Evolutionary conservation across 768 basidiomycete genomes (phyloP).

Genomic region (Psilocybe cubensis): DNA sequence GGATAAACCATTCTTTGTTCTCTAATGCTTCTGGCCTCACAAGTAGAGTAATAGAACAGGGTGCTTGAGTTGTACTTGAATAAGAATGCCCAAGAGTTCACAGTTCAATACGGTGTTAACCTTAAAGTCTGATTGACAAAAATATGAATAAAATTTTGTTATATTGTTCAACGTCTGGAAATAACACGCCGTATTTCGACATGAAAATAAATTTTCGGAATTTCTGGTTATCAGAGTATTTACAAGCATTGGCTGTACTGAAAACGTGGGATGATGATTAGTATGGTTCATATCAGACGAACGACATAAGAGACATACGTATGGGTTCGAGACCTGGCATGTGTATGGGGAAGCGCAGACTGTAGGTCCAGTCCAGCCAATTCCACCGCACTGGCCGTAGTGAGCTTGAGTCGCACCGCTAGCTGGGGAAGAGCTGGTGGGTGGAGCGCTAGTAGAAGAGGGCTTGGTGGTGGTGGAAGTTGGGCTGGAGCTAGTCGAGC

Average conservation of each 20-base stretch:
- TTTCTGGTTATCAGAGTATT: background rate
- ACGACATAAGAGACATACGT: background rate
- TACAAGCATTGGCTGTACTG: conserved; percentile 11
- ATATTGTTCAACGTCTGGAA: too few relatives aligned
- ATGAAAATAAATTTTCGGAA: background rate
- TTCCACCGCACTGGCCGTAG: conserved; percentile 16
- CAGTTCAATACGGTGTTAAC: too few relatives aligned
- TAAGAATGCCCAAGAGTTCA: too few relatives aligned
- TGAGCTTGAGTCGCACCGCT: conserved; percentile 1
- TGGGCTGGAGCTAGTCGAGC: background rate
- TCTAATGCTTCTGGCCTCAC: too few relatives aligned
- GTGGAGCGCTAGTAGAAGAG: background rate
- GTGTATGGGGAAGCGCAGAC: conserved; percentile 7
- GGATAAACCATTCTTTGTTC: too few relatives aligned
- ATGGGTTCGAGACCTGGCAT: conserved; percentile 9
- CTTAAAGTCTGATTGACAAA: too few relatives aligned
- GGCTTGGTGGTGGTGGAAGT: background rate
- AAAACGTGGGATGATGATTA: background rate
- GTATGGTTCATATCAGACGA: background rate
- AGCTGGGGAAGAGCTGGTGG: background rate
- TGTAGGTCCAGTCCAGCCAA: conserved; percentile 12
- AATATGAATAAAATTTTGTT: too few relatives aligned
- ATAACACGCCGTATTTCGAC: background rate
- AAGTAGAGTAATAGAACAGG: too few relatives aligned
- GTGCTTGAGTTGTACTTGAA: too few relatives aligned